These are phyloP conservation scores for Diddensiella santjacobensis DNA, from an alignment of 805 yeast species.

Conservation along the genomic window DNA sequence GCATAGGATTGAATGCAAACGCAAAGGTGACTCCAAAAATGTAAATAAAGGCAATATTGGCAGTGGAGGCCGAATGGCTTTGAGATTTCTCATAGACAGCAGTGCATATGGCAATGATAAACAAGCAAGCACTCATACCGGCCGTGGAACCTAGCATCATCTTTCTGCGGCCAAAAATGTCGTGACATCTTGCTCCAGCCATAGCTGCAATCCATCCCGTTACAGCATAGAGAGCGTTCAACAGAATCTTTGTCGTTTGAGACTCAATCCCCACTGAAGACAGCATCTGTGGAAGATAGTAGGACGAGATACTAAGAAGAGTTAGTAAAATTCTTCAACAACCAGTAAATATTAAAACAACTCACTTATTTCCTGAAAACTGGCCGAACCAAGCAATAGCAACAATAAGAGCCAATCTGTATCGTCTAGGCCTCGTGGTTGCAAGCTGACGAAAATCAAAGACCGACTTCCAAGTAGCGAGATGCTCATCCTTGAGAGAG, in stretches of 20 bases:
- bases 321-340: slow-evolving; percentile 7
- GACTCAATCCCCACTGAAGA: slow-evolving; percentile 49
- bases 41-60: slow-evolving; percentile 14
- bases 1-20: slow-evolving; percentile 35
- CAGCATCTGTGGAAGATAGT: slow-evolving; percentile 49
- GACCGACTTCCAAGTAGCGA: slow-evolving; percentile 12
- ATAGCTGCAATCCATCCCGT: slow-evolving; percentile 13
- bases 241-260: neutral
- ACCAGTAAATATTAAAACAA: no score
- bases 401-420: slow-evolving; percentile 10
- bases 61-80: slow-evolving; percentile 1
- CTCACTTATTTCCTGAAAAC: slow-evolving; percentile 11
- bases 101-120: slow-evolving; percentile 3
- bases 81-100: slow-evolving; percentile 18
- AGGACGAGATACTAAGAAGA: slow-evolving; percentile 27
- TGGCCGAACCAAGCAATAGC: slow-evolving; percentile 8
- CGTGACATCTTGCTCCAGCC: slow-evolving; percentile 27
- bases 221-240: slow-evolving; percentile 10
- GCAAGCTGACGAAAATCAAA: slow-evolving; percentile 26
- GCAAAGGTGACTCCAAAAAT: slow-evolving; percentile 14
- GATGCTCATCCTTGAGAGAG: slow-evolving; percentile 17
- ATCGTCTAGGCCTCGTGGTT: slow-evolving; percentile 11
- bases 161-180: slow-evolving; percentile 30
- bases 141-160: slow-evolving; percentile 24
- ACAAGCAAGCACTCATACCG: slow-evolving; percentile 23